Base-by-base conservation (phyloP, 1,284 basidiomycete species). In the Apiotrichum laibachii region DNA sequence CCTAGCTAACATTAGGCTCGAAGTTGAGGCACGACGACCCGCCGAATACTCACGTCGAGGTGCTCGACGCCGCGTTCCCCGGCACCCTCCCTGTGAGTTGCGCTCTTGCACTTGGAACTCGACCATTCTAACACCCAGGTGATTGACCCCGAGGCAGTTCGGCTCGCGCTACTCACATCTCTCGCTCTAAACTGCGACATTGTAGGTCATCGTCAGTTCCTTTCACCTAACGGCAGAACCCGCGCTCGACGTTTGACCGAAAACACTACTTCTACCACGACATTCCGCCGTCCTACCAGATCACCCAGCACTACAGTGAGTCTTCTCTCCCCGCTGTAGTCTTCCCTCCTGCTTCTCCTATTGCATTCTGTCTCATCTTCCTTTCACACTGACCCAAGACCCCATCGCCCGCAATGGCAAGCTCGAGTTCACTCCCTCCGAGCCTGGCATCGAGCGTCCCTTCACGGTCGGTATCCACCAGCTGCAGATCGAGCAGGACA, bases 181-280 rank as follows among this genome's bases (percentile, higher is more conserved):
- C 70, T 95, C 1, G 93, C 94, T 1, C 82, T 99, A 35, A 80
- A 86, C 39, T 87, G 89, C 47, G 66, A 83, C 0, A 82, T 98
- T 11, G 78, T 78, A 42, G 65, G 75, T 37, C 57, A 12, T 11
- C 6, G 16, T 5, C n/a, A 22, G 21, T 22, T 9, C 19, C 3
- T 26, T 33, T 5, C 3, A 48, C 44, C 59, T 64, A 31, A 62
- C 39, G 16, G 1, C 59, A 79, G 77, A 88, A 90, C 67, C 67
- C 67, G 0, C 81, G 83, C n/a, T 94, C 90, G 0, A 83, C 88
- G 1, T 97, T 97, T 67, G 95, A 99, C 77, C 82, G 95, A 67
- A 99, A 99, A 75, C 95, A 99, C 75, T 99, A 99, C 75, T 98
- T 98, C 77, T 99, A 99, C 73, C 85, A 91, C 1, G 95, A 99